A percentile compares a stretch with the other conserved stretches of the same genome.
These are phyloP conservation scores for Ramaria sp. DNA, from an alignment of 768 basidiomycete species.

Conservation along the genomic window DNA sequence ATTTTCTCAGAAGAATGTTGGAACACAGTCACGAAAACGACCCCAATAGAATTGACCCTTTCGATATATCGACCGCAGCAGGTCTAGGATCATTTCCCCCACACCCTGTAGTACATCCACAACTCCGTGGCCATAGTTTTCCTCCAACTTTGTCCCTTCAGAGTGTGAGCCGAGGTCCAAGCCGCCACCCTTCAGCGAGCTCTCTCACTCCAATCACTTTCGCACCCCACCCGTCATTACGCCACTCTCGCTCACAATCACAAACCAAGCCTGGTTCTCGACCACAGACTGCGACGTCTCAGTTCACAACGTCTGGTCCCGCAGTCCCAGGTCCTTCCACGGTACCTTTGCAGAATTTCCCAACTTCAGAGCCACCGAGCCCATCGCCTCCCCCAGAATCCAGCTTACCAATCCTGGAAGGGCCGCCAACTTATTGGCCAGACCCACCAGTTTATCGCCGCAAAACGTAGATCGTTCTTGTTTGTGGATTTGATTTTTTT, in stretches of 20 bases:
- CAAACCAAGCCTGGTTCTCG: neutral
- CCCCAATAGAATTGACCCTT: slow-evolving; percentile 8
- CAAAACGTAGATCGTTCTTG: slow-evolving; percentile 1
- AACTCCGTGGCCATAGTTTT: neutral
- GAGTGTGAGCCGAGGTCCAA: neutral
- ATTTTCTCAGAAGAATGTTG: slow-evolving; percentile 7
- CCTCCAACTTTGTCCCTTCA: neutral
- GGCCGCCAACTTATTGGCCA: slow-evolving; percentile 4
- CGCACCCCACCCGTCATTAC: neutral
- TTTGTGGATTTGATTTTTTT: neutral
- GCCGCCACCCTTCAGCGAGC: neutral
- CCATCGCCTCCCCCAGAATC: neutral
- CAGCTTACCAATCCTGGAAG: neutral
- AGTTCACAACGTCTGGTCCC: neutral
- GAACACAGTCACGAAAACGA: slow-evolving; percentile 7
- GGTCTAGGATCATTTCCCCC: slow-evolving; percentile 2
- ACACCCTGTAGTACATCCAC: slow-evolving; percentile 6
- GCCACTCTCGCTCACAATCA: slow-evolving; percentile 2
- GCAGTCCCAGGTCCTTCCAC: slow-evolving; percentile 1
- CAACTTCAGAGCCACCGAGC: slow-evolving; percentile 7
- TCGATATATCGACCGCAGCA: slow-evolving; percentile 7
- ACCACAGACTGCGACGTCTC: slow-evolving; percentile 6
- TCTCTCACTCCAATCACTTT: slow-evolving; percentile 1
- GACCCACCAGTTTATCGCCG: slow-evolving; percentile 9
- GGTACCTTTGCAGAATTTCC: neutral